Evolutionary conservation across 2,329 filamentous ascomycete genomes (phyloP).

Genomic region (Sphaceloma murrayae): DNA sequence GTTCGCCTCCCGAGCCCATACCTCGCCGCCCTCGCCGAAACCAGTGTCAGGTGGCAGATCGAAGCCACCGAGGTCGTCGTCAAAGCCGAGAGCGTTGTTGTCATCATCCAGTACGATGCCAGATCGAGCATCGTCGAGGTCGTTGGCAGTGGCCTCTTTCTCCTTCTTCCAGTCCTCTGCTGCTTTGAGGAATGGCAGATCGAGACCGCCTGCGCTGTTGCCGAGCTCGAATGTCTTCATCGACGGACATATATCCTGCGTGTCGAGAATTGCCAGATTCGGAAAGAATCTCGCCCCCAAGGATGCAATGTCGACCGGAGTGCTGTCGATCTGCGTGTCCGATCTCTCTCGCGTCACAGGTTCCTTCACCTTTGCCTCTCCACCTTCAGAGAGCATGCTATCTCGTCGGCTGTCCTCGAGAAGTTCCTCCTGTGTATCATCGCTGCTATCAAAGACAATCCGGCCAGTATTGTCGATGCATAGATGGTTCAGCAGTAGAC

Average conservation of each 20-base stretch:
- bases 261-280: slow-evolving; percentile 64
- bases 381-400: slow-evolving; percentile 35
- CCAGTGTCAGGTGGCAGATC: slow-evolving; percentile 57
- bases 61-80: slow-evolving; percentile 61
- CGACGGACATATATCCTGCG: slow-evolving; percentile 87
- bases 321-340: slow-evolving; percentile 38
- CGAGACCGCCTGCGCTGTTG: slow-evolving; percentile 70
- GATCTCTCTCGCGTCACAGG: slow-evolving; percentile 23
- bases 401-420: slow-evolving; percentile 27
- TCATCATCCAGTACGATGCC: slow-evolving; percentile 82
- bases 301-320: slow-evolving; percentile 68
- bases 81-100: slow-evolving; percentile 70
- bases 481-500: slow-evolving; percentile 88
- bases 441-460: slow-evolving; percentile 97
- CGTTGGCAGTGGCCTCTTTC: slow-evolving; percentile 43
- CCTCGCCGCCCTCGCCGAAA: slow-evolving; percentile 92
- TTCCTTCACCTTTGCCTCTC: slow-evolving; percentile 37
- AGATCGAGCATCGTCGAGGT: slow-evolving; percentile 53
- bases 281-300: slow-evolving; percentile 80
- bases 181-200: slow-evolving; percentile 86
- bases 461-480: slow-evolving; percentile 85
- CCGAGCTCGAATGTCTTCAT: slow-evolving; percentile 90
- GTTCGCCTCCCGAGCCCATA: slow-evolving; percentile 85
- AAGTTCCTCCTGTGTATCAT: slow-evolving; percentile 57
- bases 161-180: slow-evolving; percentile 65